Base-by-base conservation (phyloP, 1,284 basidiomycete genomes). In the Austroboletus novae-zelandiae region DNA sequence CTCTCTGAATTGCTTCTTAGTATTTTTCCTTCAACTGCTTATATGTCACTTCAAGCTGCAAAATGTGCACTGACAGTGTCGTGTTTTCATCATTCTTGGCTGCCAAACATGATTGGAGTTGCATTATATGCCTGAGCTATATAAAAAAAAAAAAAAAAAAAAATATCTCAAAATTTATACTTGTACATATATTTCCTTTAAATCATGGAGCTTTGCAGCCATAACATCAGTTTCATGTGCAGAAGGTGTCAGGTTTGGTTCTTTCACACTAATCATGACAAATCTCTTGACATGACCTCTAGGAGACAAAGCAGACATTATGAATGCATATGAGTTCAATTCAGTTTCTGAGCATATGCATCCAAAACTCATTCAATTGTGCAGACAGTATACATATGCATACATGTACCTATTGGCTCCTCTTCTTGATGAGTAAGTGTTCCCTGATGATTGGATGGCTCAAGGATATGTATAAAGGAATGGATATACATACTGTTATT, bases 371-470 rank as follows among this genome's bases (percentile, higher is more conserved):
- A 36, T 17, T 23, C 7, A 15, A 8, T 29, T 7, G 30, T 40
- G 8, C 15, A 31, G n/a, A 47, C 34, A 10, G 13, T 10, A 29
- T 45, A 1, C 15, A 34, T 27, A 40, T 46, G 61, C 56, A 65
- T 61, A 63, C 47, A 65, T 57, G 9, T 47, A 70, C 68, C 64
- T 34, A 39, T 43, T 41, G 51, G 40, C 7, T 56, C 55, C 9
- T 53, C 49, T 18, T 45, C 48, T 20, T 47, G 31, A 11, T 36
- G 44, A 46, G 47, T 50, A 9, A 53, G 32, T 23, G 40, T 27
- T 49, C 47, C 47, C 67, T 69, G 27, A 13, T 3, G 7, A 2
- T 17, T 9, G 36, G 37, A 34, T 3, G 2, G n/a, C 37, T 47
- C 18, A 43, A 11, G 17, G 14, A 15, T 15, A 34, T 14, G 15